Conservation (phyloP, 2,329 filamentous ascomycete genomes). For the Phaeosphaeriaceae sp. region DNA sequence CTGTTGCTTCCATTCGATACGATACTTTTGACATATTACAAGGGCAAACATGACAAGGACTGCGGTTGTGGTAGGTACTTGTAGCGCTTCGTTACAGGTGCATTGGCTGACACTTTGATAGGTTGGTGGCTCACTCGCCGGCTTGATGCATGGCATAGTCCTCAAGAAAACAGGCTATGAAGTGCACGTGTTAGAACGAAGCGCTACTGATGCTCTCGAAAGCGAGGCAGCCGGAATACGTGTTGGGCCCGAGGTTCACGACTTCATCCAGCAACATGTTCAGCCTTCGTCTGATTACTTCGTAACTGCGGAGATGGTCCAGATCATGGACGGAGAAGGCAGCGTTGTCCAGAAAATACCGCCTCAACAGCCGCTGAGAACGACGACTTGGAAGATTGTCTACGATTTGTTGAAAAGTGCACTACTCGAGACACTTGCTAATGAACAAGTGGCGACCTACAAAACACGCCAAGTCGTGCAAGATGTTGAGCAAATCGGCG, state of each 20-base stretch:
- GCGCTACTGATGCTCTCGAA: conserved; percentile 1
- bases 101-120: not conserved
- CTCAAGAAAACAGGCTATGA: not conserved
- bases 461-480: not conserved
- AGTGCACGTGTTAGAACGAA: conserved; percentile 9
- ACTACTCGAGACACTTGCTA: not conserved
- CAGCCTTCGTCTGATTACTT: not conserved
- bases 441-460: not conserved
- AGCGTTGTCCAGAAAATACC: conserved; percentile 1
- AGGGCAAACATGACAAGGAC: not conserved
- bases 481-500: not conserved
- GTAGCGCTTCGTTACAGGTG: not conserved
- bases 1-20: not conserved
- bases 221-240: conserved; percentile 6
- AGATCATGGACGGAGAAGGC: not conserved
- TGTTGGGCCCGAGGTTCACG: conserved; percentile 4
- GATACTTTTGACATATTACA: not conserved
- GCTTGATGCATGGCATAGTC: conserved; percentile 7
- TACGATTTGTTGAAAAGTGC: conserved; percentile 4
- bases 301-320: not conserved
- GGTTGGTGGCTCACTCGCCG: conserved; percentile 9
- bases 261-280: conserved; percentile 6
- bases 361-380: not conserved
- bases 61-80: not conserved
- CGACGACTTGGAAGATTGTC: conserved; percentile 7